Percentiles rank a stretch among this genome's conserved stretches.
These are phyloP conservation scores for Agastache rugosa DNA, from an alignment of 257 asterid genomes.

Conservation along the genomic window DNA sequence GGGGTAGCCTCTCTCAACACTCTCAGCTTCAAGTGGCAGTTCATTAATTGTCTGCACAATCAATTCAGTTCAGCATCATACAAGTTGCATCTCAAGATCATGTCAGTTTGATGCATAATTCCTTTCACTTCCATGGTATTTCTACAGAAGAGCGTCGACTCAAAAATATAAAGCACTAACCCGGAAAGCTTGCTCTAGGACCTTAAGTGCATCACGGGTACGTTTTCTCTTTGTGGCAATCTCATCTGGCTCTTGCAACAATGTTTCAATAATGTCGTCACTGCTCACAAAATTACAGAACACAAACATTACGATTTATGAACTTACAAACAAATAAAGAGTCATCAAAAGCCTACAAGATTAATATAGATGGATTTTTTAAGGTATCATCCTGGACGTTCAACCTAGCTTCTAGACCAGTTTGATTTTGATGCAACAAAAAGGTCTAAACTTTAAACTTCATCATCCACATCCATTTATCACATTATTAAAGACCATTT, in stretches of 20 bases:
- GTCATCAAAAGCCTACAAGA: background rate
- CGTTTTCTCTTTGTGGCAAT: constrained; percentile 79
- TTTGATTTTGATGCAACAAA: background rate
- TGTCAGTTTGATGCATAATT: background rate
- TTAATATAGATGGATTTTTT: background rate
- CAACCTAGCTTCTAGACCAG: constrained; percentile 3
- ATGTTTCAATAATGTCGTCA: constrained; percentile 82
- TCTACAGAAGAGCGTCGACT: constrained; percentile 1
- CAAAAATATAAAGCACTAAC: constrained; percentile 49
- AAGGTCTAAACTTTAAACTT: constrained; percentile 9
- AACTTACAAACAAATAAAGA: background rate
- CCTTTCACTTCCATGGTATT: constrained; percentile 13
- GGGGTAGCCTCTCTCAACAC: constrained; percentile 85
- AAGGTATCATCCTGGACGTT: background rate
- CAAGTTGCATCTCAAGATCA: background rate
- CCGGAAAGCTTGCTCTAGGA: constrained; percentile 87
- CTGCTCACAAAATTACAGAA: constrained; percentile 47
- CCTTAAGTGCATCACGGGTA: constrained; percentile 76
- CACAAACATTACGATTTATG: constrained; percentile 10
- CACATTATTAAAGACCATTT: background rate
- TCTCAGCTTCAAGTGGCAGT: constrained; percentile 86
- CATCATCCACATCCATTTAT: constrained; percentile 1
- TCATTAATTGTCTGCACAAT: constrained; percentile 73
- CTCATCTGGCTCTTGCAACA: constrained; percentile 96
- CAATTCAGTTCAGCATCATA: background rate